phyloP scores from a whole-genome alignment of 2,329 filamentous ascomycete genomes.

The Stagonosporopsis vannaccii region DNA sequence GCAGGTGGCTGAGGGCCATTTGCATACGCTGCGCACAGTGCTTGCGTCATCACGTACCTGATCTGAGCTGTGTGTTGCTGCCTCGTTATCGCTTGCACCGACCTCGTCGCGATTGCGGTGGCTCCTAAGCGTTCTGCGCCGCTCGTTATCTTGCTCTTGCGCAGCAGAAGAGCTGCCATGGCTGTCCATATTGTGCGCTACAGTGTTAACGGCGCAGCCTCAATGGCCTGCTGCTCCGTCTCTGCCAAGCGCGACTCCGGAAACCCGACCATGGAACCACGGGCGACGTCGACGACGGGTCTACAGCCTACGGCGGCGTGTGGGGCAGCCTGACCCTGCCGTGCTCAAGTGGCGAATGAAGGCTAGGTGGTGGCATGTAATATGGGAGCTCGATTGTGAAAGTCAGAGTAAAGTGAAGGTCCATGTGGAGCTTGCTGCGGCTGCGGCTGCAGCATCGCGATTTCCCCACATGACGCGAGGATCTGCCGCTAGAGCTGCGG shows the following conservation, averaged over 20 bases:
- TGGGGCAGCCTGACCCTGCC: neutral
- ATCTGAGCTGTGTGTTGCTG: slow-evolving; percentile 16
- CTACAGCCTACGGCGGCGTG: neutral
- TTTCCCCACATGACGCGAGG: slow-evolving; percentile 3
- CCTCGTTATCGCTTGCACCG: slow-evolving; percentile 11
- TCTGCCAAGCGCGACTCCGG: neutral
- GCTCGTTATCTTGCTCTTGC: neutral
- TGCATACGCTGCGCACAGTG: neutral
- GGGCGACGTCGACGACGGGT: neutral
- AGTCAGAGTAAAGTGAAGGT: neutral
- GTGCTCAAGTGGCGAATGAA: neutral
- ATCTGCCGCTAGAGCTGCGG: slow-evolving; percentile 10
- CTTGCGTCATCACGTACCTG: slow-evolving; percentile 13
- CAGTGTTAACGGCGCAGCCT: neutral
- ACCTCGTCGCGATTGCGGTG: slow-evolving; percentile 13
- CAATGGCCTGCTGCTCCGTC: neutral
- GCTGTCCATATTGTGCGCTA: neutral
- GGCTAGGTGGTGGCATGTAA: slow-evolving; percentile 1
- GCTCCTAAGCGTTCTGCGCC: slow-evolving; percentile 7
- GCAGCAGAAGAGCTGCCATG: neutral
- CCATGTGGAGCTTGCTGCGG: slow-evolving; percentile 1
- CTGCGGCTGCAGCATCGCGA: slow-evolving; percentile 5
- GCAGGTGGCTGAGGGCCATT: neutral
- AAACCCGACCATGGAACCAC: neutral
- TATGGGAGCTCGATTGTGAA: neutral